Conservation (phyloP, 805 yeast genomes). For the Candida berthetii region DNA sequence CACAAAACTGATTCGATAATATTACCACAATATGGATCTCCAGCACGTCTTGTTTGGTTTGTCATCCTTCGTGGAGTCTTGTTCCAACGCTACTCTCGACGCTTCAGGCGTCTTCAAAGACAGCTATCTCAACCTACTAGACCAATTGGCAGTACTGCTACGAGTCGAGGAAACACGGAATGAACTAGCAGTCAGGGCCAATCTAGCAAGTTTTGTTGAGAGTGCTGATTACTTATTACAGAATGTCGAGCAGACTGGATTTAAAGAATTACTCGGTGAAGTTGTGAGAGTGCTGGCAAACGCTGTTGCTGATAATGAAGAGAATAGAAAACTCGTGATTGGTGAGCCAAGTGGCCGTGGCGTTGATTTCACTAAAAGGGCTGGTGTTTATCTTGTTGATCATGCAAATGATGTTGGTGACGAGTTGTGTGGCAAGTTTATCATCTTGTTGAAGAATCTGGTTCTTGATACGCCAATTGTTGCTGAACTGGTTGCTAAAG, state of each 20-base stretch:
- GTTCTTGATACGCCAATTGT: background rate
- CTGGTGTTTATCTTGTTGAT: slow-evolving; percentile 8
- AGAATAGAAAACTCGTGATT: slow-evolving; percentile 11
- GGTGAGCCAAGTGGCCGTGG: slow-evolving; percentile 2
- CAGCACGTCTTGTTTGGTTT: slow-evolving; percentile 19
- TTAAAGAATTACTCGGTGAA: slow-evolving; percentile 9
- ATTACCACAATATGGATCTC: slow-evolving; percentile 18
- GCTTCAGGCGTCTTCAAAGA: slow-evolving; percentile 13
- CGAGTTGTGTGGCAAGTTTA: background rate
- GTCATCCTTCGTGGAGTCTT: slow-evolving; percentile 13
- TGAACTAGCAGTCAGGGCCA: slow-evolving; percentile 7
- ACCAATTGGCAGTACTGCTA: slow-evolving; percentile 15
- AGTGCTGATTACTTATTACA: slow-evolving; percentile 8
- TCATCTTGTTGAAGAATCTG: slow-evolving; percentile 1
- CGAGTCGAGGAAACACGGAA: slow-evolving; percentile 12
- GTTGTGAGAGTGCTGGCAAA: slow-evolving; percentile 18
- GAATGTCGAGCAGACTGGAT: slow-evolving; percentile 1
- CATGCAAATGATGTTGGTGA: slow-evolving; percentile 8
- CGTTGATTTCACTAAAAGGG: background rate
- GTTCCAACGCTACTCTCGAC: slow-evolving; percentile 5
- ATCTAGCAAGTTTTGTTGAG: slow-evolving; percentile 9
- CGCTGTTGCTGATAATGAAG: slow-evolving; percentile 19
- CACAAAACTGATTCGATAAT: too few relatives aligned
- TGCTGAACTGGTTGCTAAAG: slow-evolving; percentile 3
- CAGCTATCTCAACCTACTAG: slow-evolving; percentile 15